phyloP scores from a whole-genome alignment of 1,284 basidiomycete species.

The Ustilago loliicola region DNA sequence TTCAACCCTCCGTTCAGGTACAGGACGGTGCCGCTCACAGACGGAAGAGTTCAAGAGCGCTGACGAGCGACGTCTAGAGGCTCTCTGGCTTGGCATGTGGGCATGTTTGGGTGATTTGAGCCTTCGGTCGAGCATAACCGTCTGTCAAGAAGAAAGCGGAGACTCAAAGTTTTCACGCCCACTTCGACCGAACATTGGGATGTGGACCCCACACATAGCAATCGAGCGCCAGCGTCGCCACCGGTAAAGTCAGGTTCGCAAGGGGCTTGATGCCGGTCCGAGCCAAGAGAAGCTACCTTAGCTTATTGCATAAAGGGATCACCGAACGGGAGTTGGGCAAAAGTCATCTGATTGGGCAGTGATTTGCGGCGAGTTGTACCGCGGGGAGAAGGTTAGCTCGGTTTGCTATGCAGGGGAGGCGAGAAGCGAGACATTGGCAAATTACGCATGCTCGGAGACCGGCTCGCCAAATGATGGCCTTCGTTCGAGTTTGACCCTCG shows the following conservation, averaged over 20 bases:
- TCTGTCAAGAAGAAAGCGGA: not conserved
- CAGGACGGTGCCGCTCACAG: not conserved
- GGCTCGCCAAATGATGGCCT: not conserved
- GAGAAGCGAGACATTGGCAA: not conserved
- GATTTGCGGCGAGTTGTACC: not conserved
- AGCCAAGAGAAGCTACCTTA: conserved; percentile 7
- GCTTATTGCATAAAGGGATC: not conserved
- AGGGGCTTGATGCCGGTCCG: conserved; percentile 10
- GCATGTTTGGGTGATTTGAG: too few relatives aligned
- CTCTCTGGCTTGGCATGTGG: too few relatives aligned
- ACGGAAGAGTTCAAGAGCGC: not conserved
- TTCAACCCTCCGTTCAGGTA: not conserved
- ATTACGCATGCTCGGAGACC: conserved; percentile 10
- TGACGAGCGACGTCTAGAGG: too few relatives aligned
- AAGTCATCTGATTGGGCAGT: not conserved
- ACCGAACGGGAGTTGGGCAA: not conserved
- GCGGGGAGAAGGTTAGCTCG: conserved; percentile 1
- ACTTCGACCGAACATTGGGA: not conserved
- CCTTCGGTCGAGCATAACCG: not conserved
- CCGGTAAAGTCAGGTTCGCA: conserved; percentile 1
- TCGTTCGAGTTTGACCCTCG: not conserved
- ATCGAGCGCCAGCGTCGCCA: not conserved
- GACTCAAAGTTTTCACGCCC: not conserved
- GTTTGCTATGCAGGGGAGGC: not conserved
- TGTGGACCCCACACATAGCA: not conserved